These are phyloP conservation scores for Jacaranda mimosifolia DNA, from an alignment of 257 asterid species.

Conservation along the genomic window DNA sequence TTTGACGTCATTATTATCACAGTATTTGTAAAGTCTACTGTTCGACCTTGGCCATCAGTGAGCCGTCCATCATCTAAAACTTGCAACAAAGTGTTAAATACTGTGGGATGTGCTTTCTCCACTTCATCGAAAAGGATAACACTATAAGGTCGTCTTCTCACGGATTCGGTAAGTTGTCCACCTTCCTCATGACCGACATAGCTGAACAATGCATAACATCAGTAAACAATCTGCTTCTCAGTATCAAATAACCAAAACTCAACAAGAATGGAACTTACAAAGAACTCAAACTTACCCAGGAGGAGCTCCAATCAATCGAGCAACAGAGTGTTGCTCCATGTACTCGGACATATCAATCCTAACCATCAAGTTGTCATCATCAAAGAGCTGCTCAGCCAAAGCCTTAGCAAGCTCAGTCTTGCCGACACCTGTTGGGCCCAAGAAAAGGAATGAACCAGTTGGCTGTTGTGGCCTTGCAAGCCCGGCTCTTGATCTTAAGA, in stretches of 20 bases:
- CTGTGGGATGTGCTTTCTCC: constrained; percentile 83
- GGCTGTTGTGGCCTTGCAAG: constrained; percentile 92
- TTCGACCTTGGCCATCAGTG: constrained; percentile 93
- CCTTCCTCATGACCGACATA: constrained; percentile 98
- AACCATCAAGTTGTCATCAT: constrained; percentile 77
- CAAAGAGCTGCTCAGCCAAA: constrained; percentile 87
- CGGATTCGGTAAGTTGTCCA: constrained; percentile 88
- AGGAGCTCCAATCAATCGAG: constrained; percentile 91
- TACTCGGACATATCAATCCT: constrained; percentile 94
- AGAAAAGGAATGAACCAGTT: constrained; percentile 87
- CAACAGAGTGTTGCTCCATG: constrained; percentile 98
- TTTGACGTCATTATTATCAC: constrained; percentile 95
- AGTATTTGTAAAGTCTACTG: constrained; percentile 79
- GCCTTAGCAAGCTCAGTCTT: constrained; percentile 97
- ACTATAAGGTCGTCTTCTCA: constrained; percentile 89
- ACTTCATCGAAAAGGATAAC: constrained; percentile 90
- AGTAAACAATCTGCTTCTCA: neutral
- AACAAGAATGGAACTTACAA: neutral
- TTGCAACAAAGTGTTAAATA: constrained; percentile 84
- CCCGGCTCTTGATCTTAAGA: constrained; percentile 87
- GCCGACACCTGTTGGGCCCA: constrained; percentile 98
- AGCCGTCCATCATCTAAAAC: constrained; percentile 90
- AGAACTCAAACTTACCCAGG: constrained; percentile 69
- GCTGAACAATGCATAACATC: constrained; percentile 34
- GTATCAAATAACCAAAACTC: neutral